Evolutionary conservation across 495 filamentous ascomycete species (phyloP), one percentile per base, ranked within the genome.

Genomic region (Neurospora sp.): DNA sequence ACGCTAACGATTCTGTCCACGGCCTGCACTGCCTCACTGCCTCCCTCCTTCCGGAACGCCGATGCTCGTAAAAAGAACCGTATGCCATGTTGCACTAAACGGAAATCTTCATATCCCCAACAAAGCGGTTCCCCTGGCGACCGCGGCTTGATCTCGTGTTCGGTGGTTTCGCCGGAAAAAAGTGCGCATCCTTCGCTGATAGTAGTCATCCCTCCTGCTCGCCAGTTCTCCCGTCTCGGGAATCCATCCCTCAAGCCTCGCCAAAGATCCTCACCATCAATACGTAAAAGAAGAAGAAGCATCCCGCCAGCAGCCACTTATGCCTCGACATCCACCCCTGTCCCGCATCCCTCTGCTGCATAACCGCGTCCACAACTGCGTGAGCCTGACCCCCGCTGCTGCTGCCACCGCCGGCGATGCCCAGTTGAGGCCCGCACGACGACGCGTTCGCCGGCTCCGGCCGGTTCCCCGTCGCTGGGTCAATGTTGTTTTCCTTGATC

Each of bases 401-500:
- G 48, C 48, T 27, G 5, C 20, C 48, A 5, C 89, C 89, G 41
- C 87, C 87, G 16, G 91, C 86, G 74, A 89, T 89, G 71, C 89
- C 87, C 20, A 92, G 81, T 41, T 89, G 91, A 65, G 86, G 91
- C 18, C 89, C 90, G 74, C 91, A 92, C 83, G 88, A 74, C 84
- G 87, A 70, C 85, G 89, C 35, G 81, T 82, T 68, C 74, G 44
- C 73, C 71, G 65, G 41, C 68, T 71, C 81, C 70, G 81, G 81
- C 74, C 87, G 86, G 71, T 86, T 86, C 12, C 94, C 94, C 11
- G 93, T 96, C 27, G 81, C 81, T n/a, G 88, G 85, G 82, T 99
- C 93, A 75, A 99, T 89, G 42, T 89, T 88, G 75, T 92, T 89
- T 74, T 93, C 90, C 72, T 87, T 89, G 86, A 99, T 94, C 94